These are phyloP conservation scores for Lanmaoa pseudosensibilis DNA, from an alignment of 768 basidiomycete genomes.

Conservation along the genomic window DNA sequence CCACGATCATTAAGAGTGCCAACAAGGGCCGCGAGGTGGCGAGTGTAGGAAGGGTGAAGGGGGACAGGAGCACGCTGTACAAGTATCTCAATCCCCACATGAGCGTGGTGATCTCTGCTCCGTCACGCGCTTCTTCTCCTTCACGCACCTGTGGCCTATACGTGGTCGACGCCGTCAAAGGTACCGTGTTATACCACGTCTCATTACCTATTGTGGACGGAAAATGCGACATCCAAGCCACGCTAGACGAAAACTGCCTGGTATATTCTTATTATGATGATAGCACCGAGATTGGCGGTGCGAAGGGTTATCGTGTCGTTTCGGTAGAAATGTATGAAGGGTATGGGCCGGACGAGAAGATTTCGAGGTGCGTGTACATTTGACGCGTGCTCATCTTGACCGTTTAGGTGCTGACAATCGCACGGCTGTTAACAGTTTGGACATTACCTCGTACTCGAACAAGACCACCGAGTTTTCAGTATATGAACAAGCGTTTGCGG, in stretches of 20 bases:
- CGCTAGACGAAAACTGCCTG: slow-evolving; percentile 88
- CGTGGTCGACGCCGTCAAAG: slow-evolving; percentile 78
- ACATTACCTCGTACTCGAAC: slow-evolving; percentile 54
- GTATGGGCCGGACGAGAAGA: slow-evolving; percentile 61
- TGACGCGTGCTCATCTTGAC: slow-evolving; percentile 14
- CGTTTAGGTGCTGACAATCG: slow-evolving; percentile 1
- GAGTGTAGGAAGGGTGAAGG: slow-evolving; percentile 79
- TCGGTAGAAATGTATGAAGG: slow-evolving; percentile 92
- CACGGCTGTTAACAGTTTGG: slow-evolving; percentile 40
- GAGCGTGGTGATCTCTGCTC: slow-evolving; percentile 60
- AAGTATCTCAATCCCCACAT: slow-evolving; percentile 91
- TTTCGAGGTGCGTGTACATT: slow-evolving; percentile 57
- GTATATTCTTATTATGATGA: slow-evolving; percentile 84
- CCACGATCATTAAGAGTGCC: slow-evolving; percentile 47
- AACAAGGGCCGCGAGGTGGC: slow-evolving; percentile 55
- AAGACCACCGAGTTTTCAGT: slow-evolving; percentile 53
- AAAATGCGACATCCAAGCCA: slow-evolving; percentile 65
- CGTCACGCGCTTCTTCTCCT: slow-evolving; percentile 17
- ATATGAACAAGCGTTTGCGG: slow-evolving; percentile 68
- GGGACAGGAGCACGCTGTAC: slow-evolving; percentile 86
- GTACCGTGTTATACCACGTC: slow-evolving; percentile 69
- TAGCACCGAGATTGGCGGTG: slow-evolving; percentile 43
- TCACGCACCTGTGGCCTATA: slow-evolving; percentile 58
- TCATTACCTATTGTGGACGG: slow-evolving; percentile 46
- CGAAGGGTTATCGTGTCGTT: slow-evolving; percentile 73